Evolutionary conservation across 805 yeast species (phyloP).

Genomic region (Saccharomycopsis lassenensis): DNA sequence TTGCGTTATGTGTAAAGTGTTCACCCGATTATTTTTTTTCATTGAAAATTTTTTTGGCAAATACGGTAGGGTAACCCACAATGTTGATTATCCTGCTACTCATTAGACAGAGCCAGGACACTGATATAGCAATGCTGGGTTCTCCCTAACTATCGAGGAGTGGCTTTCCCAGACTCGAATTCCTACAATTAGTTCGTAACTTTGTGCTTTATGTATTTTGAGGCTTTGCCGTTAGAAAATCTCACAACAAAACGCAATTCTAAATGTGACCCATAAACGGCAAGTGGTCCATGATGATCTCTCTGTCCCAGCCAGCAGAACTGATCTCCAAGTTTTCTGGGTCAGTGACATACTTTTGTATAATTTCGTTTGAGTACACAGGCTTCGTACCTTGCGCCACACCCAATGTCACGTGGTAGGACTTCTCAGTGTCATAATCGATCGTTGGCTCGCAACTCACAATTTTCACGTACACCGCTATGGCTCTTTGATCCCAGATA

Average conservation of each 20-base stretch:
- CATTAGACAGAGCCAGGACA: too few relatives aligned
- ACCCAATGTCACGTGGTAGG: conserved; percentile 69
- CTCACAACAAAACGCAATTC: too few relatives aligned
- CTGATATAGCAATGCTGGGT: too few relatives aligned
- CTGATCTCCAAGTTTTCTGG: neutral
- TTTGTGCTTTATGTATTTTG: too few relatives aligned
- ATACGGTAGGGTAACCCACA: too few relatives aligned
- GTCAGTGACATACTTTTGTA: conserved; percentile 17
- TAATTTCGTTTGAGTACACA: conserved; percentile 37
- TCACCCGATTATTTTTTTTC: neutral
- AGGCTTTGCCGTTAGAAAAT: too few relatives aligned
- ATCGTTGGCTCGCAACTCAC: conserved; percentile 11
- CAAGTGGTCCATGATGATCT: conserved; percentile 1
- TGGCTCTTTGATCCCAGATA: conserved; percentile 39
- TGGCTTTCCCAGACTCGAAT: too few relatives aligned
- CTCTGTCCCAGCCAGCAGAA: neutral
- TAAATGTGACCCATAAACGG: conserved; percentile 9
- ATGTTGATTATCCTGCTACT: too few relatives aligned
- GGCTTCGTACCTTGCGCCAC: conserved; percentile 38
- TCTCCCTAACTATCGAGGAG: too few relatives aligned
- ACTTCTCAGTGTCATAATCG: conserved; percentile 20
- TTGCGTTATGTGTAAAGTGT: too few relatives aligned
- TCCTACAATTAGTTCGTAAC: too few relatives aligned
- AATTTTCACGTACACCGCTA: conserved; percentile 43
- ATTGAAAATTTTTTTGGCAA: neutral